phyloP scores from a whole-genome alignment of 1,139 yeast species.

The Geotrichum phurueaensis region DNA sequence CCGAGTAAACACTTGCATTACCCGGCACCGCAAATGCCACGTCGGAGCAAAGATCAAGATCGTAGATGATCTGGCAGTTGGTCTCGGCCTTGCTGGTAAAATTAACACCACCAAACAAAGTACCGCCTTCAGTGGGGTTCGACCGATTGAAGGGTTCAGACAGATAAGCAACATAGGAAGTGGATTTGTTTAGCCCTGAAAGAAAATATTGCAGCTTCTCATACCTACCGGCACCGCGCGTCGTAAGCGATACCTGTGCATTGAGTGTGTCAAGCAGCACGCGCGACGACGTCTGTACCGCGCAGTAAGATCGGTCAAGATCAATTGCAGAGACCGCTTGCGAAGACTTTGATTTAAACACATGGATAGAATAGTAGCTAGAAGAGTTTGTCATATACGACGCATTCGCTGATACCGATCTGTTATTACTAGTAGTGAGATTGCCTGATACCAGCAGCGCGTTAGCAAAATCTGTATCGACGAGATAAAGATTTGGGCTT shows the following conservation, averaged over 20 bases:
- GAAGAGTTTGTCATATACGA: constrained; percentile 42
- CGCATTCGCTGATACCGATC: constrained; percentile 20
- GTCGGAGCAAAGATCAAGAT: constrained; percentile 66
- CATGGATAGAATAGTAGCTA: constrained; percentile 41
- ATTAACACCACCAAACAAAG: constrained; percentile 51
- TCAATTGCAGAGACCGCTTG: constrained; percentile 16
- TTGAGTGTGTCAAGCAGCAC: constrained; percentile 35
- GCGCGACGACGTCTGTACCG: constrained; percentile 44
- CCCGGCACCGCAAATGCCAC: constrained; percentile 90
- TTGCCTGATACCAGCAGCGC: constrained; percentile 67
- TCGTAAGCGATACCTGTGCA: constrained; percentile 42
- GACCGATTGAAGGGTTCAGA: constrained; percentile 42
- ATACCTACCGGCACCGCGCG: constrained; percentile 46
- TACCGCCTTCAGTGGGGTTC: constrained; percentile 51
- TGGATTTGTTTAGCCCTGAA: constrained; percentile 53
- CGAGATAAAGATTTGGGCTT: constrained; percentile 51
- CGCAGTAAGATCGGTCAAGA: constrained; percentile 66
- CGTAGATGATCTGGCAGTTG: constrained; percentile 68
- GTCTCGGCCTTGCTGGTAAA: constrained; percentile 52
- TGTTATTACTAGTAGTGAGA: constrained; percentile 36
- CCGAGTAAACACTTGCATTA: constrained; percentile 33
- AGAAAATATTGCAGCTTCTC: constrained; percentile 54
- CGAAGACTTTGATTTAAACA: constrained; percentile 34
- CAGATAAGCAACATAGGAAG: constrained; percentile 61
- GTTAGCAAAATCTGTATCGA: constrained; percentile 69